Evolutionary conservation across 768 basidiomycete species (phyloP), one percentile per base, ranked within the genome.

Genomic region (Leccinum rimulosum): DNA sequence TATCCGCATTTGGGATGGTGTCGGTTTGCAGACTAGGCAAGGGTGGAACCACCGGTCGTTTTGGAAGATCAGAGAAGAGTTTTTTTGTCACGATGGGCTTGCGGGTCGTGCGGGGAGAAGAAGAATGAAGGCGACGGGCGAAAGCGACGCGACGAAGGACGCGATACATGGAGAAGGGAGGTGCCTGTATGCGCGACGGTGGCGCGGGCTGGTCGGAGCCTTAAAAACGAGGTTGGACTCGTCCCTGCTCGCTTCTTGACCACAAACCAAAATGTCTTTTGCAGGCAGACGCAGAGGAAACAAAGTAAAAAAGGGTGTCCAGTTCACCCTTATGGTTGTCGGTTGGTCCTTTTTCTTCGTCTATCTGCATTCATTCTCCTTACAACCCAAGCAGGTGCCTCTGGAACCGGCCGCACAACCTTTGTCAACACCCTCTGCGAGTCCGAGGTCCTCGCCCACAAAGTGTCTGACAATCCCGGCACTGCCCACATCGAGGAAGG

Each of bases 381-480:
- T 58, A 62, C 56, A 5, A 51, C 62, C 64, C 61, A 40, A n/a
- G 30, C 67, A 98, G 96, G 96, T 80, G 91, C 95, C 59, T 97
- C 95, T 76, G 96, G 96, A 49, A 96, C 95, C 54, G 95, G 95
- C 61, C 91, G 95, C 58, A 98, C 96, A 58, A 99, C 96, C 58
- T 98, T 99, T 69, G 94, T 99, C 73, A 99, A 99, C 82, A 99
- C 97, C 52, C 91, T 99, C 59, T 96, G 95, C 81, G 96, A 99
- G 80, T 88, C 89, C 36, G 91, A 95, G 67, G 93, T 98, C 22
- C 80, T 98, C 53, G 71, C 82, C 5, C 95, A 98, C 82, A 94
- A 95, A 76, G 80, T 91, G 52, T 86, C 84, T 60, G 91, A 93
- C 71, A 83, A 83, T 64, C 91, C 95, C 11, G 88, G 90, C 66